phyloP scores from a whole-genome alignment of 1,139 yeast species.

The Zygoascus hellenicus region DNA sequence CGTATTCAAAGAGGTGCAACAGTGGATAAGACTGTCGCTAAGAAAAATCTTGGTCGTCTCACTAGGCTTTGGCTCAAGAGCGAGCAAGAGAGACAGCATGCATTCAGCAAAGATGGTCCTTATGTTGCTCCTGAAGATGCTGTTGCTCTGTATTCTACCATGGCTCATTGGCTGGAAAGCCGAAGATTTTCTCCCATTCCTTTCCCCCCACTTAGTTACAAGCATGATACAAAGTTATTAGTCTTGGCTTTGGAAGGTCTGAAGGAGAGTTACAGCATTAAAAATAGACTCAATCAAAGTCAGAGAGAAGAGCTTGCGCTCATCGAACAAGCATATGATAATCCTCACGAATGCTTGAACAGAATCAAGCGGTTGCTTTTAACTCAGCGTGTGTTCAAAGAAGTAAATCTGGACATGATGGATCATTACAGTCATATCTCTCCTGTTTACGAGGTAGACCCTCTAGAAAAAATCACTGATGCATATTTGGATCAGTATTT shows the following conservation, averaged over 20 bases:
- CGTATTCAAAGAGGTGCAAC: constrained; percentile 82
- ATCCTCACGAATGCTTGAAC: constrained; percentile 87
- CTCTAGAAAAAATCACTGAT: constrained; percentile 91
- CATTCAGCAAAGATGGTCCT: constrained; percentile 82
- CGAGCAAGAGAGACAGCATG: constrained; percentile 84
- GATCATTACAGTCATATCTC: constrained; percentile 79
- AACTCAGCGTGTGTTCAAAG: constrained; percentile 90
- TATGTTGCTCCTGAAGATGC: constrained; percentile 84
- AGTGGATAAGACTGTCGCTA: constrained; percentile 90
- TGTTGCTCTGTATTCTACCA: constrained; percentile 73
- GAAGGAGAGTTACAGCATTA: constrained; percentile 78
- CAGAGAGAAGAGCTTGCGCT: constrained; percentile 91
- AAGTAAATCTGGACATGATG: constrained; percentile 83
- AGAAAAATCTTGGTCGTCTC: constrained; percentile 84
- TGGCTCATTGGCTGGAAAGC: constrained; percentile 91
- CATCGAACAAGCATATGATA: constrained; percentile 94
- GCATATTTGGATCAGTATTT: constrained; percentile 92
- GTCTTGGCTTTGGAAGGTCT: constrained; percentile 85
- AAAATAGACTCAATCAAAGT: constrained; percentile 73
- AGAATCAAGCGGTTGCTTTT: constrained; percentile 76
- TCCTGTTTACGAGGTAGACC: constrained; percentile 86
- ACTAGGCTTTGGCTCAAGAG: constrained; percentile 89
- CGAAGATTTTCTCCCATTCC: constrained; percentile 84
- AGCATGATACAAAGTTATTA: constrained; percentile 86
- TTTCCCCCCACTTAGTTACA: constrained; percentile 87